Percentiles rank a stretch among this genome's conserved stretches.
phyloP scores from a whole-genome alignment of 192 early-diverging fungal species.

The Coemansia sp. region DNA sequence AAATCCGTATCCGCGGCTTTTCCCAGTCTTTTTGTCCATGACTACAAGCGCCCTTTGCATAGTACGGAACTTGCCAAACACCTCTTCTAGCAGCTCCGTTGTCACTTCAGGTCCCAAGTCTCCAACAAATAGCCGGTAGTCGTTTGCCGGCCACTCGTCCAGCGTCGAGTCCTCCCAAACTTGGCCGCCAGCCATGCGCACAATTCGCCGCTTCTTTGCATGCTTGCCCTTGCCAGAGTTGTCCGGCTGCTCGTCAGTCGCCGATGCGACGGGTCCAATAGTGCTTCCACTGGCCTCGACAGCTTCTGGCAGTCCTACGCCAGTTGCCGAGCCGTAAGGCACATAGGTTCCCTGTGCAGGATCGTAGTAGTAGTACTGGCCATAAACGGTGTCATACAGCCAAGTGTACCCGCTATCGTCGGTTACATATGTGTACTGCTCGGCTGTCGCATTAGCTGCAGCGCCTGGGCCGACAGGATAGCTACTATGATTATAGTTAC shows the following conservation, averaged over 20 bases:
- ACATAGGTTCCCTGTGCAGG: conserved; percentile 26
- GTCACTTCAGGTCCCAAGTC: conserved; percentile 94
- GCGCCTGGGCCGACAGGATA: neutral
- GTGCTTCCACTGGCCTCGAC: neutral
- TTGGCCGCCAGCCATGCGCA: conserved; percentile 87
- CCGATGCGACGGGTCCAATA: neutral
- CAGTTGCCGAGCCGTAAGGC: conserved; percentile 20
- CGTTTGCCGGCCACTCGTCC: conserved; percentile 85
- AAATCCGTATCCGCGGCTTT: conserved; percentile 93
- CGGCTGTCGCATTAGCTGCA: neutral
- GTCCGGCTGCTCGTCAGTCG: conserved; percentile 18
- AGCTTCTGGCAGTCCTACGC: neutral
- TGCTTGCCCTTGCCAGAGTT: conserved; percentile 39
- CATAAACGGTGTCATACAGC: conserved; percentile 39
- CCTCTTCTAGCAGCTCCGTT: conserved; percentile 73
- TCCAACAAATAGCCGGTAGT: conserved; percentile 91
- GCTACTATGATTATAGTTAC: neutral
- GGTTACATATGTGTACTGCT: conserved; percentile 50
- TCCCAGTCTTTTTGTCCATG: conserved; percentile 78
- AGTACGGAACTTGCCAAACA: conserved; percentile 84
- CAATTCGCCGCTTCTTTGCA: conserved; percentile 63
- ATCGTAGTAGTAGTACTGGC: conserved; percentile 56
- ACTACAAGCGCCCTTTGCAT: conserved; percentile 83
- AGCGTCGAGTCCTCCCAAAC: conserved; percentile 91
- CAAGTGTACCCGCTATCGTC: conserved; percentile 47